These are phyloP conservation scores for Pichia cephalocereana DNA, from an alignment of 805 yeast genomes.

Conservation along the genomic window DNA sequence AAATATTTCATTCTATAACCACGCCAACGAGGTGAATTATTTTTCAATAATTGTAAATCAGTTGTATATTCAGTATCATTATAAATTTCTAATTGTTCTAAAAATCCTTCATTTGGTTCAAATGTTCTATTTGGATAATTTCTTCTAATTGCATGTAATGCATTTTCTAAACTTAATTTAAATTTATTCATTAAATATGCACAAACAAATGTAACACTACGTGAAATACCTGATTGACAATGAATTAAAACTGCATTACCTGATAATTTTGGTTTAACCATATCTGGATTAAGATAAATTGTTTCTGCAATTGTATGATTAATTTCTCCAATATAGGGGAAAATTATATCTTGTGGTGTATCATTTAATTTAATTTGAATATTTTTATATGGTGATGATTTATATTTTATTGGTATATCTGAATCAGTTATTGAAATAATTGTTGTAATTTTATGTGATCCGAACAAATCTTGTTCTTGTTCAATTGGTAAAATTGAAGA, in stretches of 20 bases:
- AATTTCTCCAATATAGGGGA: constrained; percentile 51
- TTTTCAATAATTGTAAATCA: constrained; percentile 22
- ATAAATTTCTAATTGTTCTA: constrained; percentile 61
- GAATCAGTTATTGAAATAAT: constrained; percentile 66
- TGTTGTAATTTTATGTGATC: constrained; percentile 52
- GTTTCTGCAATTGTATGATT: constrained; percentile 62
- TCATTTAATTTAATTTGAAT: constrained; percentile 68
- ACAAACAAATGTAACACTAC: constrained; percentile 37
- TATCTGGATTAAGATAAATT: constrained; percentile 28
- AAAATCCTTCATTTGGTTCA: constrained; percentile 67
- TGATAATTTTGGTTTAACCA: constrained; percentile 23
- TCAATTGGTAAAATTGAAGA: constrained; percentile 65
- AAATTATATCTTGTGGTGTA: constrained; percentile 53
- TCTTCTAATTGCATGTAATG: constrained; percentile 68
- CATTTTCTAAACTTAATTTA: constrained; percentile 46
- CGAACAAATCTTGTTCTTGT: constrained; percentile 40
- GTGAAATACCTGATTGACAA: constrained; percentile 43
- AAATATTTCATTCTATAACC: constrained; percentile 12
- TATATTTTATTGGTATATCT: constrained; percentile 43
- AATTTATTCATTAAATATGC: constrained; percentile 46
- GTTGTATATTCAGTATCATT: constrained; percentile 33
- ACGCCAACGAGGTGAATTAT: constrained; percentile 11
- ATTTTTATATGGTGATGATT: constrained; percentile 34
- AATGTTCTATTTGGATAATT: constrained; percentile 39
- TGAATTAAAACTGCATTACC: constrained; percentile 32